Base-by-base conservation (phyloP, 805 yeast genomes). In the Priceomyces carsonii region DNA sequence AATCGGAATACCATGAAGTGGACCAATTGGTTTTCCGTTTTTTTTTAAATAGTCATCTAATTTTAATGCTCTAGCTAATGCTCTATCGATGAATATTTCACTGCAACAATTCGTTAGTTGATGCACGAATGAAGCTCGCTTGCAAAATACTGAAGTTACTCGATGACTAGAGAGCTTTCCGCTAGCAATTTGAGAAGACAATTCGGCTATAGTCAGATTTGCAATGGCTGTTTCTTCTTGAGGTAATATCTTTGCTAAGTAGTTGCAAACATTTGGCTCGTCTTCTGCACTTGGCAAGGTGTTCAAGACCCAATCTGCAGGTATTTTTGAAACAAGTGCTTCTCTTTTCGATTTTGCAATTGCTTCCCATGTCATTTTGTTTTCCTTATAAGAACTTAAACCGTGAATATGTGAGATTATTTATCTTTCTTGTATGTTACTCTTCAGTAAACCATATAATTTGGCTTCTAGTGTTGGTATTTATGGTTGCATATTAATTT, bases 41-140 rank as follows among this genome's bases (percentile, higher is more conserved):
- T 33, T 33, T 5, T 38, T 32, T 13, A 46, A 51, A 39, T 44
- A 47, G 10, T 39, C 38, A 36, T 59, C 66, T 35, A 59, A 46
- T 18, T 43, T 49, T 18, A 36, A 36, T 1, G 66, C 65, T 19
- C 36, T 43, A 19, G 39, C 32, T 9, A 59, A 29, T 1, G 58
- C 63, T 19, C 50, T 55, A 18, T 57, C 63, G 48, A 61, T 51
- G 50, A 56, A 47, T 8, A 69, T 61, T 37, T 69, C 73, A n/a
- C 58, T 44, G 22, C 62, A 51, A 43, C 73, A 69, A 36, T 65
- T 63, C 18, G 57, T 50, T 39, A 80, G 55, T 46, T 79, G 84
- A 40, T 78, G 82, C 0, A 80, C 79, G 12, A 76, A 53, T 3
- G 78, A 69, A 3, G 83, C 77, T 29, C 85, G 54, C 48, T 79